These are phyloP conservation scores for Glycyrrhiza uralensis DNA, from an alignment of 306 rosid species.

Conservation along the genomic window DNA sequence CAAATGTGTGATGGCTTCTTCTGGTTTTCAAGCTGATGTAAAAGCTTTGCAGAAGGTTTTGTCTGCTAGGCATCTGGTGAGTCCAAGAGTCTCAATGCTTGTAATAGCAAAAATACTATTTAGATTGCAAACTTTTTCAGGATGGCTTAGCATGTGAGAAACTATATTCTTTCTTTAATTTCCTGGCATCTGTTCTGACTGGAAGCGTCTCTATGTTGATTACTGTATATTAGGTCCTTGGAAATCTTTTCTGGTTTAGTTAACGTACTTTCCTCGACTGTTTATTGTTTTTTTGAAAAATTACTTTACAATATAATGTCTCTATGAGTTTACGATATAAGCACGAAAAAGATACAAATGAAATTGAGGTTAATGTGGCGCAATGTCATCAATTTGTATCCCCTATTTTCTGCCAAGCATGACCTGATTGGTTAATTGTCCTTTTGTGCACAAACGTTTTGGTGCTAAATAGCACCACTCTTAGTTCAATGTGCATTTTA, in stretches of 20 bases:
- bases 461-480: no score
- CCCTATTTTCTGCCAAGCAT: no score
- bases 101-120: background rate
- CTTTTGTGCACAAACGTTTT: no score
- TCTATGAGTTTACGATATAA: no score
- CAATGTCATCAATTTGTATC: no score
- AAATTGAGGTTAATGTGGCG: no score
- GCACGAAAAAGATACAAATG: no score
- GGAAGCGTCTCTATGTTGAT: background rate
- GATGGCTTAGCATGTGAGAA: background rate
- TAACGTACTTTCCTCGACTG: background rate
- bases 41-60: constrained; percentile 77
- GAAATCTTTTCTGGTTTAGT: background rate
- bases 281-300: background rate
- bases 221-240: background rate
- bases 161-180: background rate
- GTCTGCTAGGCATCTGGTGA: constrained; percentile 82
- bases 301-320: background rate
- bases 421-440: no score
- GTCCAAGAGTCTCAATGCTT: constrained; percentile 8
- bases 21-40: constrained; percentile 97
- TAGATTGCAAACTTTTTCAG: background rate
- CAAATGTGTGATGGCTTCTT: constrained; percentile 71
- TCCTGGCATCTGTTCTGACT: background rate
- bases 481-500: background rate